phyloP scores from a whole-genome alignment of 768 basidiomycete genomes.

The Astraeus odoratus region DNA sequence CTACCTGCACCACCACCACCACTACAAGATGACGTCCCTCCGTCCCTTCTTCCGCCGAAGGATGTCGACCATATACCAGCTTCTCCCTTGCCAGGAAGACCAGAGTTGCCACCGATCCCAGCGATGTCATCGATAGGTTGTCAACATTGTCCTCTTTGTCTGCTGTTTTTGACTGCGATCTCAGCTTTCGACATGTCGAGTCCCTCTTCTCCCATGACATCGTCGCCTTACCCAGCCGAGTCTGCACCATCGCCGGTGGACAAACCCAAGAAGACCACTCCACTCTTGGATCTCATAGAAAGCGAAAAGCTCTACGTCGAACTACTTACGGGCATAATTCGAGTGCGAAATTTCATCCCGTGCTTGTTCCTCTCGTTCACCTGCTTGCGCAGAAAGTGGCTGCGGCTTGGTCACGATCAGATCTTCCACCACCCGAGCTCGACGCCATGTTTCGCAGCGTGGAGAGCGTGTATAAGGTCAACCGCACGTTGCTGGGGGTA shows the following conservation, averaged over 20 bases:
- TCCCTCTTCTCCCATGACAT: conserved; percentile 16
- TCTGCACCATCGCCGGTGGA: conserved; percentile 29
- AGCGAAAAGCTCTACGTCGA: conserved; percentile 93
- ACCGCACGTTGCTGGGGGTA: conserved; percentile 72
- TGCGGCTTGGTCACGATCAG: conserved; percentile 93
- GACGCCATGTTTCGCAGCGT: conserved; percentile 93
- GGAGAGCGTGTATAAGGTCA: conserved; percentile 89
- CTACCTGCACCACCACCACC: conserved; percentile 19
- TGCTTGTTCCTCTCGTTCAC: conserved; percentile 8
- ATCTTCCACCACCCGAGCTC: conserved; percentile 87
- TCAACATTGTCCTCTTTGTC: neutral
- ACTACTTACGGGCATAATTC: conserved; percentile 80
- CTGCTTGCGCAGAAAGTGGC: conserved; percentile 74
- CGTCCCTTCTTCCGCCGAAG: conserved; percentile 19
- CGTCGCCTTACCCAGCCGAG: conserved; percentile 14
- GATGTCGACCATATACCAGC: conserved; percentile 3
- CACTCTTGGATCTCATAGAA: conserved; percentile 86
- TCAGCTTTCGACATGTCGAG: conserved; percentile 19
- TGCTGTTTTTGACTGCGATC: conserved; percentile 13
- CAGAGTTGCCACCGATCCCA: conserved; percentile 9
- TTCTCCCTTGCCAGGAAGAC: conserved; percentile 4
- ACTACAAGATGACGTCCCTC: conserved; percentile 1
- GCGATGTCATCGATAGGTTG: conserved; percentile 21
- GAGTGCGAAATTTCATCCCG: conserved; percentile 46
- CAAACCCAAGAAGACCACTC: conserved; percentile 66